Evolutionary conservation across 306 rosid genomes (phyloP), one percentile per base, ranked within the genome.

Genomic region (Myrica gale): DNA sequence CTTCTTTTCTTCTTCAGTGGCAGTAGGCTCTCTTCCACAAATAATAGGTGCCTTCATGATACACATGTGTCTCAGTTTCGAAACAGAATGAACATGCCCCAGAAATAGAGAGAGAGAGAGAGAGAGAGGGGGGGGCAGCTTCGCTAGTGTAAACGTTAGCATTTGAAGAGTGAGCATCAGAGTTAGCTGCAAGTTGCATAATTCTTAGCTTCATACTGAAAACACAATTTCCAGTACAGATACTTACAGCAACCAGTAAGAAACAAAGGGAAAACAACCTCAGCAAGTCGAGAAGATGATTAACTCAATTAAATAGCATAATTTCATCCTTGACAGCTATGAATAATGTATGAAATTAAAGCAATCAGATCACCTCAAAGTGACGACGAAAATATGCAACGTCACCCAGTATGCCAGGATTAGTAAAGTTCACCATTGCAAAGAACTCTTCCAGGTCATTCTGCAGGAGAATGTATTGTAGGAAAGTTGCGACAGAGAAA

Each of bases 381-480:
- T 92, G 84, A 71, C 92, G 97, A 43, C 96, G 95, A 72, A 94
- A 94, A 83, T 94, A 82, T 66, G 89, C 76, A 54, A 82, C 88
- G 72, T 84, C 91, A 69, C 95, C 93, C 80, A 94, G 70, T 77
- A 94, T 90, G 77, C 97, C 93, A 50, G 93, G 96, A 84, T 94
- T 94, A 45, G 97, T 94, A 76, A 94, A 94, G 84, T 90, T 92
- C 69, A 94, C 98, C 97, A 94, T 94, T 37, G 97, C 86, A 51
- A 82, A 94, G 88, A 94, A 94, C 85, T 94, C 98, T 87, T 92
- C 96, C 16, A 94, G 86, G 82, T 94, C 97, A 86, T 94, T 94
- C 98, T 94, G 97, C 82, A 80, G 80, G 60, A 72, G 55, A 20
- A 67, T 7, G 53, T 3, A 55, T 73, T 39, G 58, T 75, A 56